Percentiles rank a stretch among this genome's conserved stretches.
Conservation (phyloP, 2,329 filamentous ascomycete species). For the Cytospora paraplurivora region DNA sequence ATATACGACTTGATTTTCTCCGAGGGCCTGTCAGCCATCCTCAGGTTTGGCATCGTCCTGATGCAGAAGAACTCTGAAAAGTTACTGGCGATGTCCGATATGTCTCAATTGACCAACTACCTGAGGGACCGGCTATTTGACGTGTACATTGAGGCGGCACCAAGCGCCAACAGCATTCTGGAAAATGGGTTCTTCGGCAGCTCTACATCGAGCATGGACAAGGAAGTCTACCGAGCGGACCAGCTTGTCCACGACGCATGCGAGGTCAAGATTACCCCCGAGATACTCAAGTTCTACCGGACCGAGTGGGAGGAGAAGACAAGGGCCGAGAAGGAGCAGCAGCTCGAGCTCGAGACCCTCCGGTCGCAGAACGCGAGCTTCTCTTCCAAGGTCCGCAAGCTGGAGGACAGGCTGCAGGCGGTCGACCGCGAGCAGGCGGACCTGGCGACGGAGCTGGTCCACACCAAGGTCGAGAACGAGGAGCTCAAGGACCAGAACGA, state of each 20-base stretch:
- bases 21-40: constrained; percentile 87
- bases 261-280: constrained; percentile 79
- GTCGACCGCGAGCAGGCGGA: constrained; percentile 89
- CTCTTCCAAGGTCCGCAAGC: constrained; percentile 73
- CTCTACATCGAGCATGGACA: constrained; percentile 84
- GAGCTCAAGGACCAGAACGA: constrained; percentile 89
- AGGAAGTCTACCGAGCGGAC: constrained; percentile 94
- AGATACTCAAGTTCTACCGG: constrained; percentile 79
- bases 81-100: constrained; percentile 83
- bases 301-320: constrained; percentile 92
- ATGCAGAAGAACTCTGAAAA: constrained; percentile 91
- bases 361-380: constrained; percentile 67
- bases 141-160: constrained; percentile 92
- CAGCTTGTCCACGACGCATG: constrained; percentile 92
- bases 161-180: constrained; percentile 87
- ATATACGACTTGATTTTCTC: constrained; percentile 96
- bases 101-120: constrained; percentile 85
- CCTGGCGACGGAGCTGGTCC: constrained; percentile 87
- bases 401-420: constrained; percentile 86
- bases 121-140: constrained; percentile 95
- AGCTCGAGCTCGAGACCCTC: constrained; percentile 77
- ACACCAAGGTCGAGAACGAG: constrained; percentile 91
- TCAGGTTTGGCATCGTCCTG: constrained; percentile 91
- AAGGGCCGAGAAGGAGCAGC: constrained; percentile 77
- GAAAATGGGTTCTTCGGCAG: constrained; percentile 98